A percentile compares a stretch with the other conserved stretches of the same genome.
phyloP scores from a whole-genome alignment of 192 early-diverging fungal species.

The Podila epicladia region DNA sequence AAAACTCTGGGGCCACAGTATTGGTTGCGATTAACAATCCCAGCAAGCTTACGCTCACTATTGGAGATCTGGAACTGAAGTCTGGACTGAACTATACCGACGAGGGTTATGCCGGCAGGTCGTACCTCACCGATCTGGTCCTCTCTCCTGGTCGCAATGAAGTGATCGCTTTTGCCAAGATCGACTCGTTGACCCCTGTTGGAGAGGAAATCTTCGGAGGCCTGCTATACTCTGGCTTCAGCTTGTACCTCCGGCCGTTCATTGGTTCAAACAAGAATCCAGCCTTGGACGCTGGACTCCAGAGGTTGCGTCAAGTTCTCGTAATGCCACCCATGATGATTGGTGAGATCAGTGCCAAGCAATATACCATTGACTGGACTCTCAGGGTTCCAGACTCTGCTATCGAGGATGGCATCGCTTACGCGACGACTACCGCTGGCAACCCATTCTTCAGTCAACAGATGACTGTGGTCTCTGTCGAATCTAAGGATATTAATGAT shows the following conservation, averaged over 20 bases:
- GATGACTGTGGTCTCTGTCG: background rate
- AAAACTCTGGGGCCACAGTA: background rate
- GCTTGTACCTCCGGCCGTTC: background rate
- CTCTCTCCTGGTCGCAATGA: conserved; percentile 24
- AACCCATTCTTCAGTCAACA: background rate
- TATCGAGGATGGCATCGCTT: background rate
- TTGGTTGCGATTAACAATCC: conserved; percentile 41
- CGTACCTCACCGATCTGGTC: conserved; percentile 17
- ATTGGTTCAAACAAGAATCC: conserved; percentile 1
- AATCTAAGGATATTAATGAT: background rate
- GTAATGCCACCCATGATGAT: background rate
- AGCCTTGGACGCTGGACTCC: conserved; percentile 9
- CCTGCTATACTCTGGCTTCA: background rate
- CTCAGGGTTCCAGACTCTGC: background rate
- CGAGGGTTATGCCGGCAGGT: conserved; percentile 48
- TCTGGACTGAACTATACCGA: conserved; percentile 6
- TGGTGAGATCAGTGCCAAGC: background rate
- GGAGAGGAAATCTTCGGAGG: background rate
- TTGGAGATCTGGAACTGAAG: conserved; percentile 19
- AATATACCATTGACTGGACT: background rate
- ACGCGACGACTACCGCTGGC: background rate
- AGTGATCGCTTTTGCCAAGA: background rate
- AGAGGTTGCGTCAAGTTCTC: background rate
- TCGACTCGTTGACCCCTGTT: background rate
- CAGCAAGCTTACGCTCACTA: conserved; percentile 27